A percentile compares a stretch with the other conserved stretches of the same genome.
Evolutionary conservation across 2,329 filamentous ascomycete species (phyloP).

Genomic region (Xylariaceae sp.): DNA sequence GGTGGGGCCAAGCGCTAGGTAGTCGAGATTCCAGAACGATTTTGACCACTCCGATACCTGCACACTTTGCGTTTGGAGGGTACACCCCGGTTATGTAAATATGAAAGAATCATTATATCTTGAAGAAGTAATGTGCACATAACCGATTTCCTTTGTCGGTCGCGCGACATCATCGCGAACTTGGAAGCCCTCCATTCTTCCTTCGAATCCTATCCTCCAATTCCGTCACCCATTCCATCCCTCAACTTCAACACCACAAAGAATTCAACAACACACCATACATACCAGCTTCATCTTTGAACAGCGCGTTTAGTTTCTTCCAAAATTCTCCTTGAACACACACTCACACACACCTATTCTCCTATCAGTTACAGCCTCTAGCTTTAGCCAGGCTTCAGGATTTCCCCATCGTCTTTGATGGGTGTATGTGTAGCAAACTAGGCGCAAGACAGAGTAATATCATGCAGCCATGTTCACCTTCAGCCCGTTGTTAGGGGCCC

Average conservation of each 20-base stretch:
- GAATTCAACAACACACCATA: neutral
- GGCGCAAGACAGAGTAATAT: slow-evolving; percentile 19
- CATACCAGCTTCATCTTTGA: neutral
- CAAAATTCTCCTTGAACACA: neutral
- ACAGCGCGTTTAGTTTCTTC: neutral
- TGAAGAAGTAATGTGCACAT: neutral
- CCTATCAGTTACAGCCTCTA: neutral
- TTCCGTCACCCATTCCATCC: neutral
- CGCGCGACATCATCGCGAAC: slow-evolving; percentile 18
- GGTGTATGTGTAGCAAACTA: slow-evolving; percentile 6
- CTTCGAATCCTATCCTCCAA: slow-evolving; percentile 4
- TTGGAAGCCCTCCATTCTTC: neutral
- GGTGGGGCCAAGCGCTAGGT: neutral
- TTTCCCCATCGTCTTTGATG: slow-evolving; percentile 11
- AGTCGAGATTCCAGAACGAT: neutral
- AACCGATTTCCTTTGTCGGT: slow-evolving; percentile 11
- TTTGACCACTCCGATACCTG: neutral
- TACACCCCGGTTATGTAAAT: neutral
- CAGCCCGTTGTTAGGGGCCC: slow-evolving; percentile 84
- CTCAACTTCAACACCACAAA: neutral
- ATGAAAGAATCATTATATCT: neutral
- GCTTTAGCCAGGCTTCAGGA: neutral
- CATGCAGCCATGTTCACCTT: slow-evolving; percentile 81
- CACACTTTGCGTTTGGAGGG: neutral
- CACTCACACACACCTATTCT: neutral